Evolutionary conservation across 176 grass and related monocot species (phyloP).

Genomic region (Melocanna baccifera): DNA sequence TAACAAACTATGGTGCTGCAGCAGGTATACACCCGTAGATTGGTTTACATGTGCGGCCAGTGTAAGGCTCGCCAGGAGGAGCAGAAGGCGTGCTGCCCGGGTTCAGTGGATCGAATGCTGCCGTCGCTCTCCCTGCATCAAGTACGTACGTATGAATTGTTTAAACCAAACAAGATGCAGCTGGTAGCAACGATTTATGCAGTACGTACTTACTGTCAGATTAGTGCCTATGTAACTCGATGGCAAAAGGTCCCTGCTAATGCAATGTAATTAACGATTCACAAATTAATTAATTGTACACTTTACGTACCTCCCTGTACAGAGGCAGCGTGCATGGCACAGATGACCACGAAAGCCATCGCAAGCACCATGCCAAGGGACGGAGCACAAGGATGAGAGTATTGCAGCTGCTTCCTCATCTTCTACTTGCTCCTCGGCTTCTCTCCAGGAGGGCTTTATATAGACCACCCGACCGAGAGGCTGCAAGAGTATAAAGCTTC

Average conservation of each 20-base stretch:
- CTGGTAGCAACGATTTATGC: no score
- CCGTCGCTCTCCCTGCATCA: not conserved
- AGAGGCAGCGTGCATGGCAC: not conserved
- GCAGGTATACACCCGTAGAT: fast-evolving
- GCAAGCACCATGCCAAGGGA: not conserved
- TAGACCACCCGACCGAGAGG: no score
- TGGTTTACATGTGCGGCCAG: not conserved
- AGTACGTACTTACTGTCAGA: no score
- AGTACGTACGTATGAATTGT: no score
- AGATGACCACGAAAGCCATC: not conserved
- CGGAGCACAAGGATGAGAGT: no score
- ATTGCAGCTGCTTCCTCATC: not conserved
- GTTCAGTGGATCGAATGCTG: not conserved
- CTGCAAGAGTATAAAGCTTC: no score
- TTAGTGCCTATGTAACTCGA: no score
- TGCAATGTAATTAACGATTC: no score
- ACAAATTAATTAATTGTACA: no score
- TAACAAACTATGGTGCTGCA: no score
- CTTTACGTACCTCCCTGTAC: not conserved
- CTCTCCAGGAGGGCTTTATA: not conserved
- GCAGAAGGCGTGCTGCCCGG: not conserved
- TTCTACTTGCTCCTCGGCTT: not conserved
- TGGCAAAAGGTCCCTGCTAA: no score
- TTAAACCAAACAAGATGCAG: no score
- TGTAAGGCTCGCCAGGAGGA: not conserved